Percentiles rank a stretch among this genome's conserved stretches.
phyloP scores from a whole-genome alignment of 805 yeast species.

The Wickerhamomyces sydowiorum region DNA sequence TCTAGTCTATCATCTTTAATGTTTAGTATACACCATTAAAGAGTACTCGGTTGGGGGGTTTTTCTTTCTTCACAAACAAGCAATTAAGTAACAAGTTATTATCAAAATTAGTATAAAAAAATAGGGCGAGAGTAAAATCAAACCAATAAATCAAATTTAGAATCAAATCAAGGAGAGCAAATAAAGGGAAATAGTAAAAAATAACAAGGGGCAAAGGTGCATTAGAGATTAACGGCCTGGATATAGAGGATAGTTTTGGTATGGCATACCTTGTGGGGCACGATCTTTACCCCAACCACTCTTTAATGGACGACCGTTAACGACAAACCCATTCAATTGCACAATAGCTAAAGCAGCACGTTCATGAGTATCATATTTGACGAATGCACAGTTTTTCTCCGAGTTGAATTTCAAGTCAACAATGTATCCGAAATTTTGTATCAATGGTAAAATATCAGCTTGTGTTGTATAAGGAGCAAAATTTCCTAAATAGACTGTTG shows the following conservation, averaged over 20 bases:
- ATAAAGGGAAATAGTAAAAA: not conserved
- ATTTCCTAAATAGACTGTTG: conserved; percentile 85
- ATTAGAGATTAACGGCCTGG: conserved; percentile 10
- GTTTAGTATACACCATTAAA: no score
- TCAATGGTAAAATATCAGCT: conserved; percentile 63
- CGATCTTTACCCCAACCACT: conserved; percentile 85
- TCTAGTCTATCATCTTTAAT: no score
- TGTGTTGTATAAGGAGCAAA: conserved; percentile 73
- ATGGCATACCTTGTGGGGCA: conserved; percentile 9
- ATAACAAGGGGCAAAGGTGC: no score
- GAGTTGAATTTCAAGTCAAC: conserved; percentile 76
- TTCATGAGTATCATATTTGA: conserved; percentile 80
- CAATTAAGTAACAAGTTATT: no score
- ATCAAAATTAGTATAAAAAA: no score
- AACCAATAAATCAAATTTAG: no score
- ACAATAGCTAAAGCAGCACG: conserved; percentile 85
- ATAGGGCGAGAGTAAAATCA: no score
- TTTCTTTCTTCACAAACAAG: no score
- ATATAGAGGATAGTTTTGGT: conserved; percentile 9
- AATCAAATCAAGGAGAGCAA: no score
- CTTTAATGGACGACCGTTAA: conserved; percentile 74
- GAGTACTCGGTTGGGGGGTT: no score
- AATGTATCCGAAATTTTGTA: conserved; percentile 78
- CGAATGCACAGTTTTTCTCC: conserved; percentile 85
- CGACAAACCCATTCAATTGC: conserved; percentile 61